Percentiles rank a stretch among this genome's conserved stretches.
phyloP scores from a whole-genome alignment of 805 yeast species.

The Yarrowia yakushimensis region DNA sequence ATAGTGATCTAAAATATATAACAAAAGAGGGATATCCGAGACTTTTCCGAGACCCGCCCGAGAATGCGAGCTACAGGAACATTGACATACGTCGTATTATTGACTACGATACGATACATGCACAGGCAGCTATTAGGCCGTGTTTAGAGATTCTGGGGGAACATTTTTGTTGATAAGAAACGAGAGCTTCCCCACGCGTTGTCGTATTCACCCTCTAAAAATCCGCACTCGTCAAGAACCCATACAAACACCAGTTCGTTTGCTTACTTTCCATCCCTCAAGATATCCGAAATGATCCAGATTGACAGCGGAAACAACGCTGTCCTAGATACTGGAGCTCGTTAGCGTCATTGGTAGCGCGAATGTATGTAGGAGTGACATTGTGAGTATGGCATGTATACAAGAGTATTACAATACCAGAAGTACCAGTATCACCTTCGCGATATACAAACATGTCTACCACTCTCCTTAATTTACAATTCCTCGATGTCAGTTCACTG shows the following conservation, averaged over 20 bases:
- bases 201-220: too few species aligned
- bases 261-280: too few species aligned
- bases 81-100: background rate
- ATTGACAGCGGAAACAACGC: background rate
- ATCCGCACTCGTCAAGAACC: too few species aligned
- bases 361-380: too few species aligned
- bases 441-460: too few species aligned
- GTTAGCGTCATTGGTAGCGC: background rate
- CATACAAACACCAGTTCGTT: too few species aligned
- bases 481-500: too few species aligned
- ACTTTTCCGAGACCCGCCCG: background rate
- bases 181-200: background rate
- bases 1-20: background rate
- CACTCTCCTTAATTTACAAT: too few species aligned
- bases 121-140: background rate
- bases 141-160: background rate
- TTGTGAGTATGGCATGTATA: too few species aligned
- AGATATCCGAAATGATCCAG: background rate
- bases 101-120: too few species aligned
- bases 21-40: background rate
- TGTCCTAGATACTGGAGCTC: background rate
- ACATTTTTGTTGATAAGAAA: background rate
- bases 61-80: background rate
- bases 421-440: too few species aligned
- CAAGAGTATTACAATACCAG: too few species aligned